Evolutionary conservation across 164 flowering plant genomes (phyloP).

Genomic region (Umbellularia californica): DNA sequence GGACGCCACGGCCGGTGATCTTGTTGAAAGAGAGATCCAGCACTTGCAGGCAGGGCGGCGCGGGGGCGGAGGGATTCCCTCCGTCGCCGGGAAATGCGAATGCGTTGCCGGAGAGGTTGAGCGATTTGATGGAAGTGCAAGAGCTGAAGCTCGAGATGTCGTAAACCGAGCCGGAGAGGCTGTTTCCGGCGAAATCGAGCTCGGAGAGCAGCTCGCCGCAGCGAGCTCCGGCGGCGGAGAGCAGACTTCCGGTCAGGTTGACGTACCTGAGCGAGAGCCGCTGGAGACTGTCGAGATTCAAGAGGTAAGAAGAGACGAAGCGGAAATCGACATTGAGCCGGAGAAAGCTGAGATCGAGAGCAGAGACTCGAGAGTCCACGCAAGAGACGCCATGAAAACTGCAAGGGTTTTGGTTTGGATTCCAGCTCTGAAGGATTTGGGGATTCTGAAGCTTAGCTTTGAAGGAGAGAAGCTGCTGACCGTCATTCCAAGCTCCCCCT

Average conservation of each 20-base stretch:
- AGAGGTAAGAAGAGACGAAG: slow-evolving; percentile 34
- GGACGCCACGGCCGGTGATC: background rate
- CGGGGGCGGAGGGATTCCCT: background rate
- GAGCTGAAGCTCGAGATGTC: slow-evolving; percentile 33
- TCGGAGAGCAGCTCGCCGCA: slow-evolving; percentile 36
- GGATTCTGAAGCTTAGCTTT: background rate
- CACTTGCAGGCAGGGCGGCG: background rate
- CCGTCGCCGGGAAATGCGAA: slow-evolving; percentile 24
- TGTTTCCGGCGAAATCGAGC: slow-evolving; percentile 67
- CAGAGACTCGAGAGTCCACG: slow-evolving; percentile 36
- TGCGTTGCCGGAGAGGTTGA: slow-evolving; percentile 58
- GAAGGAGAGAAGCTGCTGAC: slow-evolving; percentile 8
- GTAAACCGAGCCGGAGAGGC: slow-evolving; percentile 47
- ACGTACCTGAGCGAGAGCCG: slow-evolving; percentile 28
- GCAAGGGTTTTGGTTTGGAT: background rate
- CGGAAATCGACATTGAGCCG: slow-evolving; percentile 35
- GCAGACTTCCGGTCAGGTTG: slow-evolving; percentile 48
- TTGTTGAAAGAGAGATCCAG: background rate
- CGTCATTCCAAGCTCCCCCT: background rate
- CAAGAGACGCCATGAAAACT: slow-evolving; percentile 7
- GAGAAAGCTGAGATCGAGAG: slow-evolving; percentile 42
- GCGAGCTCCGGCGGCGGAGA: slow-evolving; percentile 20
- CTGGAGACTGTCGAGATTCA: slow-evolving; percentile 40
- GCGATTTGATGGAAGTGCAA: slow-evolving; percentile 41
- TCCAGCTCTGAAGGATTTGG: slow-evolving; percentile 5